A percentile compares a stretch with the other conserved stretches of the same genome.
phyloP scores from a whole-genome alignment of 495 filamentous ascomycete species.

The Chaetomium tenue region DNA sequence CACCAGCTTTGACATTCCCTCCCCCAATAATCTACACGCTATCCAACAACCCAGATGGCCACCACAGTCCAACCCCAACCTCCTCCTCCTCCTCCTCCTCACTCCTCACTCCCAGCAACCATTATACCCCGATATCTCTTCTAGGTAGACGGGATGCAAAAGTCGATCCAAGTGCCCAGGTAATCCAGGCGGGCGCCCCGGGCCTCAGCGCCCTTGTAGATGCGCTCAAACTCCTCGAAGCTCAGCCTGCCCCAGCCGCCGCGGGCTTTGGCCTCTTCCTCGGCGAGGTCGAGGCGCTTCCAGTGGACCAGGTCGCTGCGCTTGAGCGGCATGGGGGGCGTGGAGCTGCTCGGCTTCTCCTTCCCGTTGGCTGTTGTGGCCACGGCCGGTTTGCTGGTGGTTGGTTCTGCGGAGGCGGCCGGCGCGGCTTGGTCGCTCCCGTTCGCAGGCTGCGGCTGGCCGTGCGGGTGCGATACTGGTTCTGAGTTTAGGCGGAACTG shows the following conservation, averaged over 20 bases:
- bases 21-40: no score
- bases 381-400: neutral
- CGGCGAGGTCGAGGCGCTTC: slow-evolving; percentile 59
- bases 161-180: slow-evolving; percentile 82
- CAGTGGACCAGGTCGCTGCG: slow-evolving; percentile 46
- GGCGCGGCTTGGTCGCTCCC: neutral
- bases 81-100: neutral
- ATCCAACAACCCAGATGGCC: no score
- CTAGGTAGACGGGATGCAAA: slow-evolving; percentile 55
- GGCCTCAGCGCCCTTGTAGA: slow-evolving; percentile 63
- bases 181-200: slow-evolving; percentile 62
- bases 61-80: neutral
- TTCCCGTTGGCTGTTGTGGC: neutral
- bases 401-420: neutral
- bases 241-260: slow-evolving; percentile 70
- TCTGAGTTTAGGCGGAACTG: slow-evolving; percentile 53
- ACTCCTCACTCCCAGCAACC: neutral
- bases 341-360: neutral
- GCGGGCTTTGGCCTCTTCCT: slow-evolving; percentile 62
- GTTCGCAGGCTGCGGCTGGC: neutral
- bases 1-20: no score
- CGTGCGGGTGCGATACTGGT: neutral
- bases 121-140: neutral
- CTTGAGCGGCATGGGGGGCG: slow-evolving; percentile 20
- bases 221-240: slow-evolving; percentile 69